A percentile compares a stretch with the other conserved stretches of the same genome.
phyloP scores from a whole-genome alignment of 2,329 filamentous ascomycete genomes.

The Trichoderma sp. region DNA sequence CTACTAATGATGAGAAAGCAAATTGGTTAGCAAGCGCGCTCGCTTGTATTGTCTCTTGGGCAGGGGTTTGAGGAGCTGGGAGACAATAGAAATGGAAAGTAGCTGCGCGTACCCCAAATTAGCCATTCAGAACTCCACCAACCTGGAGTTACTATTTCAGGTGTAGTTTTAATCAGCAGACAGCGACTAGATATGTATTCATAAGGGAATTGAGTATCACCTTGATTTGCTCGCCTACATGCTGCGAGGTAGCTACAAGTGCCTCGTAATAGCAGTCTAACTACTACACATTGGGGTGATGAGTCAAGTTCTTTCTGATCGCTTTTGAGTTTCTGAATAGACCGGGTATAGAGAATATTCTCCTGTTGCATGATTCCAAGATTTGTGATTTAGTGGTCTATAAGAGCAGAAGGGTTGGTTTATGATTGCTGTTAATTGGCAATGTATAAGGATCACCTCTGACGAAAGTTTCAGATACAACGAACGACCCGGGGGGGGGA shows the following conservation, averaged over 20 bases:
- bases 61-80: neutral
- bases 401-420: neutral
- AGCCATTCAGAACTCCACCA: neutral
- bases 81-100: neutral
- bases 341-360: neutral
- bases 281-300: neutral
- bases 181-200: neutral
- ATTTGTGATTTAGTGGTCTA: neutral
- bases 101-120: neutral
- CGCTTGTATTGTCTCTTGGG: neutral
- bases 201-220: neutral
- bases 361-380: neutral
- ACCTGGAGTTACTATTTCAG: neutral
- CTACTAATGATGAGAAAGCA: conserved; percentile 11
- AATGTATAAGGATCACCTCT: neutral
- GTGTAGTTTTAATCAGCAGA: neutral
- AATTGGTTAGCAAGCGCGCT: neutral
- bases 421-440: too few species aligned
- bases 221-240: neutral
- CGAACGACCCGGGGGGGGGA: neutral
- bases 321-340: neutral
- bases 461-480: neutral
- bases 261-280: neutral
- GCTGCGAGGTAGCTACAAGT: neutral
- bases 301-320: neutral